Evolutionary conservation across 2,329 filamentous ascomycete species (phyloP).

Genomic region (Mollisia scopiformis): DNA sequence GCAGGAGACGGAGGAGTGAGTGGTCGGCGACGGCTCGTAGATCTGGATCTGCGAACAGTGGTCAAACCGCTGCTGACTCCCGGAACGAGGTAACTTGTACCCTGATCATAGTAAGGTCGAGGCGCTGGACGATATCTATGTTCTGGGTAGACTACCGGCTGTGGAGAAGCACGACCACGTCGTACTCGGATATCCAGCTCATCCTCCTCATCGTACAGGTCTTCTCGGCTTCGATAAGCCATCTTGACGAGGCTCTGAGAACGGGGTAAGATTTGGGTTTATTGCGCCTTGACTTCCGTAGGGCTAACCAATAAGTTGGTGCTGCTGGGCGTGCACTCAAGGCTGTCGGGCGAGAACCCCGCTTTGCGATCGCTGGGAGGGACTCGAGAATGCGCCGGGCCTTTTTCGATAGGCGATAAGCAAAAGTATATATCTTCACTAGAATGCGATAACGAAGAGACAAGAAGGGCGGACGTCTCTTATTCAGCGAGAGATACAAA

Average conservation of each 20-base stretch:
- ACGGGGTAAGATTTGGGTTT: neutral
- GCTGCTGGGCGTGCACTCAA: slow-evolving; percentile 1
- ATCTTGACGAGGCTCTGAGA: slow-evolving; percentile 20
- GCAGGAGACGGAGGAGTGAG: slow-evolving; percentile 24
- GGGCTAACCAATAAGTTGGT: slow-evolving; percentile 5
- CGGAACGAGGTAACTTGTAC: slow-evolving; percentile 24
- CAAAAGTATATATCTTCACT: neutral
- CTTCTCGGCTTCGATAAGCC: slow-evolving; percentile 31
- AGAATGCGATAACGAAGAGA: neutral
- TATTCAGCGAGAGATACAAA: neutral
- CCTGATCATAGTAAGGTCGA: slow-evolving; percentile 21
- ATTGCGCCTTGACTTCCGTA: neutral
- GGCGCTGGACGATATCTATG: slow-evolving; percentile 15
- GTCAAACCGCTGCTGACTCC: slow-evolving; percentile 23
- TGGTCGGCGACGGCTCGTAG: slow-evolving; percentile 19
- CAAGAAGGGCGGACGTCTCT: neutral
- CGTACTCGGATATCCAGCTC: slow-evolving; percentile 56
- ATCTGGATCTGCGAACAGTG: slow-evolving; percentile 19
- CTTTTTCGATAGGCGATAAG: slow-evolving; percentile 20
- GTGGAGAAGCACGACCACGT: slow-evolving; percentile 35
- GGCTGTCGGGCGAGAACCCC: slow-evolving; percentile 15
- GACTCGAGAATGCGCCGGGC: neutral
- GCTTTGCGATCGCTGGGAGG: slow-evolving; percentile 10
- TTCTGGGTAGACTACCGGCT: slow-evolving; percentile 45
- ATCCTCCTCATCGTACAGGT: slow-evolving; percentile 55